These are phyloP conservation scores for Fusarium sambucinum DNA, from an alignment of 2,329 filamentous ascomycete species.

Conservation along the genomic window DNA sequence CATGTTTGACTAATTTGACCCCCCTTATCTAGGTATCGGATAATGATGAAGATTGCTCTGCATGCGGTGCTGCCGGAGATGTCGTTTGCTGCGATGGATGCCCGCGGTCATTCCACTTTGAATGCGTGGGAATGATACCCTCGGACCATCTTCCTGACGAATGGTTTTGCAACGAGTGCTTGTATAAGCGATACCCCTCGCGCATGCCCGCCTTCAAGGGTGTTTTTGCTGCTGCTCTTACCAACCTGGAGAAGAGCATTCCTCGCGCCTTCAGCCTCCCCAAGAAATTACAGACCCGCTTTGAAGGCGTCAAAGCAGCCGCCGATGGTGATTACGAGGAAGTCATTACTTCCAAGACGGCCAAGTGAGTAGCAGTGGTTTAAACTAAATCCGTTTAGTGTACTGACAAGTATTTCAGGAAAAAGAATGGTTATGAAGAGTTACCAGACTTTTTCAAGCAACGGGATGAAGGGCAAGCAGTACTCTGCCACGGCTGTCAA, in stretches of 20 bases:
- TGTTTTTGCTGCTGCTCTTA: constrained; percentile 73
- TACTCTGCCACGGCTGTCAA: constrained; percentile 83
- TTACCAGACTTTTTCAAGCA: constrained; percentile 75
- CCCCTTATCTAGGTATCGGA: constrained; percentile 60
- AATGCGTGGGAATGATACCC: constrained; percentile 85
- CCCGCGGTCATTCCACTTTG: constrained; percentile 88
- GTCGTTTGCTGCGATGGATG: constrained; percentile 96
- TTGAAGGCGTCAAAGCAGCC: constrained; percentile 82
- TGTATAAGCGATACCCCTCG: constrained; percentile 62
- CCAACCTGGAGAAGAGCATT: constrained; percentile 74
- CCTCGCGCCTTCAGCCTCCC: constrained; percentile 81
- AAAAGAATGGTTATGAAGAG: constrained; percentile 69
- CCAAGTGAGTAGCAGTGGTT: constrained; percentile 66
- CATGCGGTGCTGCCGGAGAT: constrained; percentile 85
- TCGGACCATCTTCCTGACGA: constrained; percentile 75
- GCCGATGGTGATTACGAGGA: constrained; percentile 86
- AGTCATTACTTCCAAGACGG: constrained; percentile 67
- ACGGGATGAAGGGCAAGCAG: constrained; percentile 79
- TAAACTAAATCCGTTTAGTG: background rate
- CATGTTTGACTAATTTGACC: constrained; percentile 50
- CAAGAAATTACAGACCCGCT: constrained; percentile 76
- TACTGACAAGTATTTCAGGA: constrained; percentile 53
- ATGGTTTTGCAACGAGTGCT: constrained; percentile 87
- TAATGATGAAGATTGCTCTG: constrained; percentile 90
- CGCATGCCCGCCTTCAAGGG: constrained; percentile 62